Base-by-base conservation (phyloP, 73 alveolate genomes). In the Effrenium voratum region DNA sequence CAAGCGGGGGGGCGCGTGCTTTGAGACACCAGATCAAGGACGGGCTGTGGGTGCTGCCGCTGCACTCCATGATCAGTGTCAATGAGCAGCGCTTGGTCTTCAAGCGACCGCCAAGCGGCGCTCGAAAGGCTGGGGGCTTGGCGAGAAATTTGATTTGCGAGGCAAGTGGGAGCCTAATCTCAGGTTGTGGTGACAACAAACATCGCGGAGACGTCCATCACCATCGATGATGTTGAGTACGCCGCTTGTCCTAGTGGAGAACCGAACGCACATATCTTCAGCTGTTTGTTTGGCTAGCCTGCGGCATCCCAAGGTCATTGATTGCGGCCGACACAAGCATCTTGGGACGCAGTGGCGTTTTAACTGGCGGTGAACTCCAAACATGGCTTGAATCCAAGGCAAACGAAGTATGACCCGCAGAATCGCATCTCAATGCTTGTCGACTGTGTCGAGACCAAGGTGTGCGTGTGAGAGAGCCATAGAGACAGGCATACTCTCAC, bases 161-260 rank as follows among this genome's bases (percentile, higher is more conserved):
- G 72, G n/a, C n/a, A n/a, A n/a, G 68, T 55, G 68, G 76, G 40
- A 5, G 76, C 30, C 34, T n/a, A 12, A 5, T 68, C 13, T 57
- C 55, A 87, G 98, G 99, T 99, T 49, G 99, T 99, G 28, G 99
- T 99, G 76, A 99, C 99, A 8, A 99, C 99, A 30, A 99, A 99
- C 99, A 99, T 99, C 43, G 99, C 99, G 36, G 99, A 99, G 98
- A 99, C 99, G 66, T 99, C 99, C 28, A 99, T 99, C 88, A 99
- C 99, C 36, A 99, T 99, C 34, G 99, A 99, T 40, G 99, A 99
- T 86, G 99, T 99, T 68, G 99, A 99, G 94, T 99, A 99, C 26
- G 95, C 50, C 30, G 38, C 95, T 43, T 30, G 41, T 16, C 80
- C 34, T 28, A 66, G 30, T 55, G 22, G 12, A 55, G 72, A 30